Percentiles rank a stretch among this genome's conserved stretches.
Conservation (phyloP, 176 grass and related monocot species). For the Ensete ventricosum region DNA sequence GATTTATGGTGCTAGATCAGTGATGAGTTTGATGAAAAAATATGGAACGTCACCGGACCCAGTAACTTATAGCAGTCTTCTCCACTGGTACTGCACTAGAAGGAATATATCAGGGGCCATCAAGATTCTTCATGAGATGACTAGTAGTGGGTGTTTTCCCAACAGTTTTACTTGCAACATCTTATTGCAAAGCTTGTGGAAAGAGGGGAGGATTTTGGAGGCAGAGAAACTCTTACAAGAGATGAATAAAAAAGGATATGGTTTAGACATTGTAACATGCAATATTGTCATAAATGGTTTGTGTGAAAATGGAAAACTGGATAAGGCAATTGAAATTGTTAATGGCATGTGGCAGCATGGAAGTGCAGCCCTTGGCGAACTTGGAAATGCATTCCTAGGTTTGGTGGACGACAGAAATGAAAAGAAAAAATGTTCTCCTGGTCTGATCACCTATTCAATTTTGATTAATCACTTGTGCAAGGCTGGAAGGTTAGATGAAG, state of each 20-base stretch:
- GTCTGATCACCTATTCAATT: constrained; percentile 77
- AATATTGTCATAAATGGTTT: constrained; percentile 88
- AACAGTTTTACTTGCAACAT: constrained; percentile 81
- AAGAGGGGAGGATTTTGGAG: constrained; percentile 56
- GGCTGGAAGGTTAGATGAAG: constrained; percentile 59
- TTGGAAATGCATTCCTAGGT: constrained; percentile 66
- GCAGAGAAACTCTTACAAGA: constrained; percentile 56
- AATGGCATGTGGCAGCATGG: constrained; percentile 84
- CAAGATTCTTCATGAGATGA: constrained; percentile 78
- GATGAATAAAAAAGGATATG: constrained; percentile 62
- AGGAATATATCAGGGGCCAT: constrained; percentile 45
- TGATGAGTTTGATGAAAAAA: constrained; percentile 59
- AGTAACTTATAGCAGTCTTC: constrained; percentile 77
- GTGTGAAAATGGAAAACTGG: constrained; percentile 64
- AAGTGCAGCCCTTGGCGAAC: constrained; percentile 58
- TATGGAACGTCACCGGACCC: constrained; percentile 57
- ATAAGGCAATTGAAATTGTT: constrained; percentile 76
- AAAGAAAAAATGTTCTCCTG: constrained; percentile 54
- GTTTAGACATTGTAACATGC: constrained; percentile 67
- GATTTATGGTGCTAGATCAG: constrained; percentile 55
- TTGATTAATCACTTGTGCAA: constrained; percentile 67
- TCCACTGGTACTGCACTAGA: constrained; percentile 68
- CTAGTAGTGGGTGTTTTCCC: constrained; percentile 36
- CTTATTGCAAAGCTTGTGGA: constrained; percentile 84
- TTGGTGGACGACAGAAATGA: constrained; percentile 38